Evolutionary conservation across 768 basidiomycete genomes (phyloP).

Genomic region (Trametes cingulata): DNA sequence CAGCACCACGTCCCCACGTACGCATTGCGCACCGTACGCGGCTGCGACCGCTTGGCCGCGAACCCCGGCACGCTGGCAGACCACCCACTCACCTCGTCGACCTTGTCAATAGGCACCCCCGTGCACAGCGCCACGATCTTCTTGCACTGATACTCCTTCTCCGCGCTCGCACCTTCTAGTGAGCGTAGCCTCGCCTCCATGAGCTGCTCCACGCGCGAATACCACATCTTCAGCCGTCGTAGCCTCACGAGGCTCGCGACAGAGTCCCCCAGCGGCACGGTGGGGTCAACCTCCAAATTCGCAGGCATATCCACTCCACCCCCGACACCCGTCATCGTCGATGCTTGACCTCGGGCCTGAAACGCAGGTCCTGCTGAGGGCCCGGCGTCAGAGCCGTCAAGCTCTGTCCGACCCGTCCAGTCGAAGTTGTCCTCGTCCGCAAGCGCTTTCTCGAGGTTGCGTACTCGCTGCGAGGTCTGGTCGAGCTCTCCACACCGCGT

Average conservation of each 20-base stretch:
- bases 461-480: conserved; percentile 73
- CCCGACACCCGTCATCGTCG: conserved; percentile 65
- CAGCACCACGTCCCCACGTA: not conserved
- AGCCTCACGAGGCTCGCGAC: conserved; percentile 65
- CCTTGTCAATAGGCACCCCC: conserved; percentile 81
- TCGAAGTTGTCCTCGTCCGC: conserved; percentile 80
- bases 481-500: conserved; percentile 74
- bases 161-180: conserved; percentile 78
- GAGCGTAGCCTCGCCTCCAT: conserved; percentile 68
- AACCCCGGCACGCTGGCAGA: not conserved
- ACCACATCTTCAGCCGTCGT: conserved; percentile 81
- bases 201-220: conserved; percentile 72
- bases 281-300: conserved; percentile 72
- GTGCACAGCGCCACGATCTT: conserved; percentile 90
- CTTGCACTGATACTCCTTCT: conserved; percentile 90
- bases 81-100: conserved; percentile 74
- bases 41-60: not conserved
- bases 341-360: conserved; percentile 64
- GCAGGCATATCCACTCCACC: conserved; percentile 63
- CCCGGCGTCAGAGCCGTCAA: conserved; percentile 41
- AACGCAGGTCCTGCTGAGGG: conserved; percentile 61
- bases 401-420: conserved; percentile 77
- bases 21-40: not conserved
- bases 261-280: conserved; percentile 62
- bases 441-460: conserved; percentile 82